phyloP scores from a whole-genome alignment of 441 rosid species.

The Eutrema salsugineum region DNA sequence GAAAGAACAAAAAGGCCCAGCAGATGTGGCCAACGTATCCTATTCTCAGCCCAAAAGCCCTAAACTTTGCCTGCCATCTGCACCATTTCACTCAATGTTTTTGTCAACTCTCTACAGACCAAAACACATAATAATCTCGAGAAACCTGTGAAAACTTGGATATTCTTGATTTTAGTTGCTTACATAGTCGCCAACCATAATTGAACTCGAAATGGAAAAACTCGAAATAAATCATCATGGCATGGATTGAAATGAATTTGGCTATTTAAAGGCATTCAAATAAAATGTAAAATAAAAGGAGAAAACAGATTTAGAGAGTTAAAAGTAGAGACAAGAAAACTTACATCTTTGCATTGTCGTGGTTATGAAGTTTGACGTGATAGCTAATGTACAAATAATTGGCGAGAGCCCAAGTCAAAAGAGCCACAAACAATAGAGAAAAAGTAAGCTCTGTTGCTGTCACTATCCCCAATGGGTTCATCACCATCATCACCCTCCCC shows the following conservation, averaged over 20 bases:
- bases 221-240: not conserved
- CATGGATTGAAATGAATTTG: not conserved
- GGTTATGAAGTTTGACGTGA: conserved; percentile 36
- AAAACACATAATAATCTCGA: no score
- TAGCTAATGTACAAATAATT: conserved; percentile 47
- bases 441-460: conserved; percentile 43
- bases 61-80: conserved; percentile 53
- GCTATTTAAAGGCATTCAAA: not conserved
- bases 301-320: not conserved
- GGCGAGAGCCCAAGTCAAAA: conserved; percentile 50
- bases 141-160: not conserved
- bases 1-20: conserved; percentile 58
- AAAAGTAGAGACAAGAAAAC: not conserved
- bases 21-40: conserved; percentile 54
- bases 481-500: conserved; percentile 40
- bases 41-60: conserved; percentile 28
- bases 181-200: not conserved
- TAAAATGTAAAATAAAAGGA: not conserved
- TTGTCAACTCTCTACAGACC: not conserved
- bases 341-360: conserved; percentile 42
- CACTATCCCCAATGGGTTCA: conserved; percentile 57
- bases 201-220: not conserved
- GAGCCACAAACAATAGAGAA: conserved; percentile 45
- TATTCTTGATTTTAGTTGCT: not conserved
- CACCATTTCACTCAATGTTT: conserved; percentile 2